These are phyloP conservation scores for Coffea humblotiana DNA, from an alignment of 305 asterid genomes.

Conservation along the genomic window DNA sequence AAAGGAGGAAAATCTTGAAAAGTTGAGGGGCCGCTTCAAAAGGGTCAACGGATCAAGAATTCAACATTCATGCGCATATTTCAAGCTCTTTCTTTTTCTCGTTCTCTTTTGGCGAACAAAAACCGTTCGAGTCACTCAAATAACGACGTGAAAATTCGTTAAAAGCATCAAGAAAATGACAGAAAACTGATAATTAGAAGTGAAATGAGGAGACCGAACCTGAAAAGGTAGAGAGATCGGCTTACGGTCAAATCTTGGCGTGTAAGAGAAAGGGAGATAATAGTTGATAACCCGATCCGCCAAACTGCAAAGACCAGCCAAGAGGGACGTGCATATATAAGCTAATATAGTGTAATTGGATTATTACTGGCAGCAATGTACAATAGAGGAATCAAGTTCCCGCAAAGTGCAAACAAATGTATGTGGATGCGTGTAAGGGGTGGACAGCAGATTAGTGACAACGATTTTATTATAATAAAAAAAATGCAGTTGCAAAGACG, in stretches of 20 bases:
- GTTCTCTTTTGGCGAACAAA: background rate
- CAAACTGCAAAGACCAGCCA: conserved; percentile 16
- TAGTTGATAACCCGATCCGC: conserved; percentile 29
- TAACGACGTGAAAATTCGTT: conserved; percentile 7
- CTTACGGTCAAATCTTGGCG: conserved; percentile 61
- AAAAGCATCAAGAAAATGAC: background rate
- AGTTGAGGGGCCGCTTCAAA: conserved; percentile 19
- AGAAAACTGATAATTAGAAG: conserved; percentile 11
- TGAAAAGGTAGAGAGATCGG: conserved; percentile 37
- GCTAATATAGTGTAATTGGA: background rate
- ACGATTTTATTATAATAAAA: background rate
- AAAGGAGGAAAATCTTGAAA: background rate
- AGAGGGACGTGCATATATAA: conserved; percentile 9
- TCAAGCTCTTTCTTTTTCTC: background rate
- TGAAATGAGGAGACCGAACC: conserved; percentile 4
- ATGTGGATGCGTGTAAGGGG: background rate
- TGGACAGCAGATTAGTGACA: background rate
- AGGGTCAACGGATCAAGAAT: conserved; percentile 26
- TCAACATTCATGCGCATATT: conserved; percentile 12
- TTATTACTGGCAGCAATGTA: background rate
- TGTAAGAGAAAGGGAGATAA: conserved; percentile 21
- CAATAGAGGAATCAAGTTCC: background rate
- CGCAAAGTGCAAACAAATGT: background rate
- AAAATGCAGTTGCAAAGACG: background rate
- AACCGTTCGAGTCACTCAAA: background rate